Evolutionary conservation across 2,329 filamentous ascomycete species (phyloP).

Genomic region (Hypoxylon sp.): DNA sequence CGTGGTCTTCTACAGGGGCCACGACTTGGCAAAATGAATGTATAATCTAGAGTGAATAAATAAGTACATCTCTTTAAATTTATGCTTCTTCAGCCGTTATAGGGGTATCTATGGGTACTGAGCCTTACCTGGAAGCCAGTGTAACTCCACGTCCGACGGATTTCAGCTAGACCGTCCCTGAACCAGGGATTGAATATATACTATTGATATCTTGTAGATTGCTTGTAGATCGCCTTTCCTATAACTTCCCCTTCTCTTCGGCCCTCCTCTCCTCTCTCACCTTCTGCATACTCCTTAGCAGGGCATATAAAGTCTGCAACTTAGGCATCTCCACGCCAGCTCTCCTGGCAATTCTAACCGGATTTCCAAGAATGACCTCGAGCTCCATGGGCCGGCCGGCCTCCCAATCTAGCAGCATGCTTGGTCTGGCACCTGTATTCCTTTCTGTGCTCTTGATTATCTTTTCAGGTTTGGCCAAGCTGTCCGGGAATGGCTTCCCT

Average conservation of each 20-base stretch:
- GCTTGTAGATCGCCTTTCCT: not conserved
- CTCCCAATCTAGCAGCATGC: conserved; percentile 81
- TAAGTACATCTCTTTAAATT: not conserved
- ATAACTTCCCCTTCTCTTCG: conserved; percentile 58
- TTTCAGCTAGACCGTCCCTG: not conserved
- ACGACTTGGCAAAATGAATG: not conserved
- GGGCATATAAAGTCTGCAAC: conserved; percentile 76
- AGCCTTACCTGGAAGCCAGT: not conserved
- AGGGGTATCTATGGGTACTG: not conserved
- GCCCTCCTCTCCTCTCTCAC: conserved; percentile 61
- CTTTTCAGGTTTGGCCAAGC: conserved; percentile 73
- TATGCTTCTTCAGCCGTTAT: not conserved
- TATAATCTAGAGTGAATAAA: too few species aligned
- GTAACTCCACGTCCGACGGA: not conserved
- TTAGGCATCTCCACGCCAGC: conserved; percentile 76
- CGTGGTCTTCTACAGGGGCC: not conserved
- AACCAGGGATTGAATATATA: not conserved
- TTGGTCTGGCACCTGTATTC: conserved; percentile 75
- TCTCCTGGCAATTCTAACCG: conserved; percentile 74
- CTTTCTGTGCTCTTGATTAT: conserved; percentile 74
- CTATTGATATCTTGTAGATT: not conserved
- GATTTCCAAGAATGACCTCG: conserved; percentile 80
- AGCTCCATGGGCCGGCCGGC: conserved; percentile 75
- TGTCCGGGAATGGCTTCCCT: conserved; percentile 70
- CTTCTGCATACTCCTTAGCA: conserved; percentile 73